Percentiles rank a stretch among this genome's conserved stretches.
Conservation (phyloP, 352 stramenopile genomes). For the Phytophthora podocarpi region DNA sequence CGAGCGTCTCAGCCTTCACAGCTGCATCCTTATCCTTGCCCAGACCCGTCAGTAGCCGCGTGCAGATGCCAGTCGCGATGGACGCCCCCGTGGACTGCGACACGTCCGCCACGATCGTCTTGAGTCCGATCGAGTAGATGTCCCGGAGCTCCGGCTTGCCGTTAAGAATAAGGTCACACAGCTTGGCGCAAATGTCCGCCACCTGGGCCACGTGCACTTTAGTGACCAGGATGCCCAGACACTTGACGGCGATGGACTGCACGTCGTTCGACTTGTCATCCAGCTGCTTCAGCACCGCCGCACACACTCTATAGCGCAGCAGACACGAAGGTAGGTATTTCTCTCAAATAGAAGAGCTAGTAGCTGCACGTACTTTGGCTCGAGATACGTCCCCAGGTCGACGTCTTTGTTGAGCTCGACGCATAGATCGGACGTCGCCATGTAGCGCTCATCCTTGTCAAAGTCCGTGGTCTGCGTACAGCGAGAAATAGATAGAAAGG, state of each 20-base stretch:
- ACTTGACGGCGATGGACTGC: slow-evolving; percentile 94
- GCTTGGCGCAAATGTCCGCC: slow-evolving; percentile 96
- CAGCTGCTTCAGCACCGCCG: slow-evolving; percentile 95
- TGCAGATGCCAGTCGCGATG: slow-evolving; percentile 77
- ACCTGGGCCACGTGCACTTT: slow-evolving; percentile 96
- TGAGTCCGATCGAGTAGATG: slow-evolving; percentile 99
- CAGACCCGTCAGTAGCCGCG: slow-evolving; percentile 70
- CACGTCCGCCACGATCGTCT: slow-evolving; percentile 96
- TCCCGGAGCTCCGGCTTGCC: slow-evolving; percentile 97
- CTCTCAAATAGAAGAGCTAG: background rate
- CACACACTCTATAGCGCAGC: slow-evolving; percentile 85
- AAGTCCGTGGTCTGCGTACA: slow-evolving; percentile 80
- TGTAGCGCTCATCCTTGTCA: slow-evolving; percentile 99
- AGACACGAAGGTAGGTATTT: background rate
- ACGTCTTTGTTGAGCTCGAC: slow-evolving; percentile 95
- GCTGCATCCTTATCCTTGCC: slow-evolving; percentile 71
- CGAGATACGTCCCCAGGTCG: slow-evolving; percentile 84
- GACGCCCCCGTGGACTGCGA: slow-evolving; percentile 90
- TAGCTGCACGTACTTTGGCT: slow-evolving; percentile 72
- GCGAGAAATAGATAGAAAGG: background rate
- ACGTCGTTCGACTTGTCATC: slow-evolving; percentile 99
- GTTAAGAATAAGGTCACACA: slow-evolving; percentile 96
- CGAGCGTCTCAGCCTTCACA: slow-evolving; percentile 94
- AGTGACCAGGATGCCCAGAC: slow-evolving; percentile 95
- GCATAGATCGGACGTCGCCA: slow-evolving; percentile 99